Conservation (phyloP, 768 basidiomycete species). For the Paxillus ammoniavirescens region DNA sequence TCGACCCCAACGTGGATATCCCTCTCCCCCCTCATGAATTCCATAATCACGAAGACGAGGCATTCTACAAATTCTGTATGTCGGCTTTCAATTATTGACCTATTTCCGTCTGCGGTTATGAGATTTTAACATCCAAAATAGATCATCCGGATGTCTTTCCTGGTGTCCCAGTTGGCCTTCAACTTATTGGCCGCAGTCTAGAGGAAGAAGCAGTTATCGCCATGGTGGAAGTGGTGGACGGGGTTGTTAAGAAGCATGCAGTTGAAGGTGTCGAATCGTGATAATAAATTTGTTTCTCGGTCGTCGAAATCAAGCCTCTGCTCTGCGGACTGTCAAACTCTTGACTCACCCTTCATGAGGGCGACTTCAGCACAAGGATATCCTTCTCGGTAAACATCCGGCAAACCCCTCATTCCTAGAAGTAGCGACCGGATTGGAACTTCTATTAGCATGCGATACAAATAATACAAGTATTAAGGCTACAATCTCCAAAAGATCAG, state of each 20-base stretch:
- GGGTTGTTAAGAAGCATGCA: constrained; percentile 30
- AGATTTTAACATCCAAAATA: constrained; percentile 10
- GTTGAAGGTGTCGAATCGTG: not conserved
- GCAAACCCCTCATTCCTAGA: not conserved
- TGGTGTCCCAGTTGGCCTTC: constrained; percentile 46
- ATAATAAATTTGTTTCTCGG: not conserved
- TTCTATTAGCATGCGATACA: not conserved
- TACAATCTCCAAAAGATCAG: constrained; percentile 5
- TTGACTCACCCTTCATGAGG: no score
- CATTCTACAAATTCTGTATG: constrained; percentile 46
- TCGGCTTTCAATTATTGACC: not conserved
- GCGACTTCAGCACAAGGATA: no score
- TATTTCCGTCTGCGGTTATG: not conserved
- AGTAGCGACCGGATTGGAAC: not conserved
- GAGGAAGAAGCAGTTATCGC: constrained; percentile 55
- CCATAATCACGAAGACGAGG: constrained; percentile 41
- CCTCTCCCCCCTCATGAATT: constrained; percentile 37
- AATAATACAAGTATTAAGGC: not conserved
- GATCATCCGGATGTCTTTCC: constrained; percentile 46
- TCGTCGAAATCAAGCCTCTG: no score
- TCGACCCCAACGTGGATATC: constrained; percentile 41
- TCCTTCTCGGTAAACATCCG: no score
- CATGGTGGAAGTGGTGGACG: constrained; percentile 45
- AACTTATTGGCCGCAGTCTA: constrained; percentile 44
- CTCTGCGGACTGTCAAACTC: not conserved